Base-by-base conservation (phyloP, 192 early-diverging fungal genomes). In the Phycomyces blakesleeanus region DNA sequence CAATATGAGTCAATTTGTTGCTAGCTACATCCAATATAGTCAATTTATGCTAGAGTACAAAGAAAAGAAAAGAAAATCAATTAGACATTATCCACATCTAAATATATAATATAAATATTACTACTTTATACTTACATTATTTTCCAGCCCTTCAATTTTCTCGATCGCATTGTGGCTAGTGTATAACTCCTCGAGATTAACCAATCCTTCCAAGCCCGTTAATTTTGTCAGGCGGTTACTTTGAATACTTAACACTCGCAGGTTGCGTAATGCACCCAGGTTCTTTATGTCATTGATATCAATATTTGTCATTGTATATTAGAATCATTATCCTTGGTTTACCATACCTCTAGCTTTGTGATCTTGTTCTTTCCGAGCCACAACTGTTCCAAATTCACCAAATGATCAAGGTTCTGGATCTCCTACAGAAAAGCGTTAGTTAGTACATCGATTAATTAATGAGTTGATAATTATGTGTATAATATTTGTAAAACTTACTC, bases 331-430 rank as follows among this genome's bases (percentile, higher is more conserved):
- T 34, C 26, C 25, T 51, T n/a, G n/a, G n/a, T n/a, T n/a, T 27
- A 51, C 14, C 22, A 22, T 75, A 86, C 88, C 80, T 93, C 74
- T 29, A 98, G 79, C 61, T 82, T 81, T 3, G 81, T 77, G 39
- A 99, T 95, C 73, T 99, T 99, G 80, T 99, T 99, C 69, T 99
- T 99, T 44, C 97, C 97, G 26, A 99, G 77, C 85, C 92, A 99
- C 9, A 99, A 82, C 75, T 96, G 82, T 62, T 93, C 85, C 67
- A 99, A 76, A 57, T 86, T 88, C 18, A 86, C 83, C 57, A 99
- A 75, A 20, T 61, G 60, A 47, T 93, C 93, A 15, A 99, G 74
- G 40, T 91, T 89, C 57, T 91, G 89, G 55, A 98, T 95, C 14
- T 58, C 68, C 84, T 90, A 63, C n/a, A 49, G 8, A 39, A 14